Percentiles rank a stretch among this genome's conserved stretches.
These are phyloP conservation scores for Cordyceps farinosa DNA, from an alignment of 2,329 filamentous ascomycete species.

Conservation along the genomic window DNA sequence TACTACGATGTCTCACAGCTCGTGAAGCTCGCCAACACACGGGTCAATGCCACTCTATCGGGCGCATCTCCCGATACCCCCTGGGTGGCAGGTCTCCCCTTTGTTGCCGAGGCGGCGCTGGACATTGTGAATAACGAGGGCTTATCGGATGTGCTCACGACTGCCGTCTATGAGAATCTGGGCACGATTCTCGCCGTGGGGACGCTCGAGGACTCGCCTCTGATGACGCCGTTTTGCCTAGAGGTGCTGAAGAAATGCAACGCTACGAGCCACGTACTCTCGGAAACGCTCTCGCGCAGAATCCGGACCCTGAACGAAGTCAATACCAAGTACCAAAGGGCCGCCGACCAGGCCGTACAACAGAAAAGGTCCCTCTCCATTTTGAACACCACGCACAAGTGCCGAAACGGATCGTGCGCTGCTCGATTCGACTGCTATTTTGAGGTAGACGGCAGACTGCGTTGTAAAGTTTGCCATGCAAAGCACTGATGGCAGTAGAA, in stretches of 20 bases:
- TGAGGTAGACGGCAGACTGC: background rate
- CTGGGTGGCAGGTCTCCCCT: background rate
- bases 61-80: background rate
- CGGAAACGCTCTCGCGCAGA: background rate
- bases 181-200: background rate
- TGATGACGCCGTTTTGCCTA: constrained; percentile 6
- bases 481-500: background rate
- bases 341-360: background rate
- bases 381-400: background rate
- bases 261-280: background rate
- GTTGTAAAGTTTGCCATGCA: background rate
- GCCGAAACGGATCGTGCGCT: background rate
- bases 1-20: background rate
- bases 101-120: background rate
- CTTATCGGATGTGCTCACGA: background rate
- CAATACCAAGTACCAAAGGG: background rate
- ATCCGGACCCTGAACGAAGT: background rate
- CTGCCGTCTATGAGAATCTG: background rate
- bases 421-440: background rate
- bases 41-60: background rate
- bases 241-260: background rate
- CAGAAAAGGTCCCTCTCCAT: background rate
- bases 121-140: background rate
- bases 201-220: background rate
- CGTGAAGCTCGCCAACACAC: background rate